phyloP scores from a whole-genome alignment of 2,329 filamentous ascomycete genomes.

The Endothia cerciana region DNA sequence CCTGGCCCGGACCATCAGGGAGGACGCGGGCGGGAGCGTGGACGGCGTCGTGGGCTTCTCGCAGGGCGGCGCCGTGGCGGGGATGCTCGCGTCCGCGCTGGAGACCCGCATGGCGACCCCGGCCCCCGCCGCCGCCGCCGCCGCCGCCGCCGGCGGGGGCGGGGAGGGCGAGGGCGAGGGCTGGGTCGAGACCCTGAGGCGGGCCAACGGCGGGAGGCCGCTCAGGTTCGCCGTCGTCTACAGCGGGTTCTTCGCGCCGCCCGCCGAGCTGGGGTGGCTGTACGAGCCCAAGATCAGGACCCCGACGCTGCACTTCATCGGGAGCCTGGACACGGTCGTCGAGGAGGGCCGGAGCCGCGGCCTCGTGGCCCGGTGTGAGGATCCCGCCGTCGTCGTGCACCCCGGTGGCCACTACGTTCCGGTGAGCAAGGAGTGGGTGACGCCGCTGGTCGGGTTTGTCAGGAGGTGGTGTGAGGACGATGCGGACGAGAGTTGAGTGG shows the following conservation, averaged over 20 bases:
- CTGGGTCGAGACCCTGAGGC: slow-evolving; percentile 52
- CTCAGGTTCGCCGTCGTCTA: slow-evolving; percentile 77
- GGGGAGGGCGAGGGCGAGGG: neutral
- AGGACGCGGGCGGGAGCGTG: slow-evolving; percentile 67
- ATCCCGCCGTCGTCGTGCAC: slow-evolving; percentile 64
- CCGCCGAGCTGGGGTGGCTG: slow-evolving; percentile 65
- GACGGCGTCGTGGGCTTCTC: slow-evolving; percentile 83
- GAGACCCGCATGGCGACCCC: slow-evolving; percentile 50
- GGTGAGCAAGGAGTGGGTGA: slow-evolving; percentile 77
- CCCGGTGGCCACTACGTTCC: slow-evolving; percentile 92
- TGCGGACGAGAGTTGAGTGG: slow-evolving; percentile 19
- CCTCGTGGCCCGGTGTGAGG: slow-evolving; percentile 67
- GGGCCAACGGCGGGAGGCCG: slow-evolving; percentile 50
- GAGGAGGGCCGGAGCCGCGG: slow-evolving; percentile 72
- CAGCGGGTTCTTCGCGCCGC: slow-evolving; percentile 73
- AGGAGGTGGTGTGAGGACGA: slow-evolving; percentile 32
- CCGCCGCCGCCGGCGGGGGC: slow-evolving; percentile 32
- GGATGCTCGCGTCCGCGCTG: slow-evolving; percentile 72
- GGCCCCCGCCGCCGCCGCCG: slow-evolving; percentile 18
- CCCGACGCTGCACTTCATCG: slow-evolving; percentile 80
- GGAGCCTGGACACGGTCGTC: slow-evolving; percentile 85
- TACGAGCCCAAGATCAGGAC: slow-evolving; percentile 78
- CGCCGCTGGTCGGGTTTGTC: slow-evolving; percentile 60
- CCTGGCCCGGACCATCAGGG: slow-evolving; percentile 64
- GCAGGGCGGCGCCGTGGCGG: slow-evolving; percentile 76